Base-by-base conservation (phyloP, 805 yeast genomes). In the Starmerella vaccinii region DNA sequence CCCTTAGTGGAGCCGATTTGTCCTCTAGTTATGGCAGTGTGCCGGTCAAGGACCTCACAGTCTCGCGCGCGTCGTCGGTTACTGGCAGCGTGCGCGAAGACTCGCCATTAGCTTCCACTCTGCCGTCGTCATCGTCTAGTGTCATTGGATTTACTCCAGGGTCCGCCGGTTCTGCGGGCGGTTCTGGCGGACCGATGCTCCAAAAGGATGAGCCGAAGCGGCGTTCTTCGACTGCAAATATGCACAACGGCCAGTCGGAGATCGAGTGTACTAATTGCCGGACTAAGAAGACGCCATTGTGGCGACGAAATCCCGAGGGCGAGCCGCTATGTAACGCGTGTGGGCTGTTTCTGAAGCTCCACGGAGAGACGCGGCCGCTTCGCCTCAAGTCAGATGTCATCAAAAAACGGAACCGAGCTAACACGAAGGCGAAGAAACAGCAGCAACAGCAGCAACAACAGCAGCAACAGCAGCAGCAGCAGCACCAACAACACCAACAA, bases 271-370 rank as follows among this genome's bases (percentile, higher is more conserved):
- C 89, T 8, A 90, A 90, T 67, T 90, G 98, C 67, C 82, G 83
- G 63, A 90, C 98, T 0, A 78, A 76, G 57, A 89, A 94, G 29
- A 90, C 98, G 0, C 98, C 98, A 0, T 68, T 90, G 26, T 90
- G 98, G 98, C 72, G 98, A 60, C 74, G 97, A 50, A 87, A 89
- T 58, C 88, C 95, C 0, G 87, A 86, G 56, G 97, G 97, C 1
- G 85, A 87, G 65, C 95, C 97, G 0, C 69, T 90, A 52, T 90
- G 98, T 68, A 90, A 90, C 65, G 98, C 98, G 0, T 90, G 98
- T 70, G 98, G 98, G 0, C 70, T 90, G 54, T 90, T 90, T 61
- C 74, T 87, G 64, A 90, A 90, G 67, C 70, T 90, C 33, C 97
- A 90, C 61, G 98, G 97, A 16, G 95, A 89, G 13, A 95, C 89